Conservation (phyloP, 805 yeast species). For the Yamadazyma nakazawae region DNA sequence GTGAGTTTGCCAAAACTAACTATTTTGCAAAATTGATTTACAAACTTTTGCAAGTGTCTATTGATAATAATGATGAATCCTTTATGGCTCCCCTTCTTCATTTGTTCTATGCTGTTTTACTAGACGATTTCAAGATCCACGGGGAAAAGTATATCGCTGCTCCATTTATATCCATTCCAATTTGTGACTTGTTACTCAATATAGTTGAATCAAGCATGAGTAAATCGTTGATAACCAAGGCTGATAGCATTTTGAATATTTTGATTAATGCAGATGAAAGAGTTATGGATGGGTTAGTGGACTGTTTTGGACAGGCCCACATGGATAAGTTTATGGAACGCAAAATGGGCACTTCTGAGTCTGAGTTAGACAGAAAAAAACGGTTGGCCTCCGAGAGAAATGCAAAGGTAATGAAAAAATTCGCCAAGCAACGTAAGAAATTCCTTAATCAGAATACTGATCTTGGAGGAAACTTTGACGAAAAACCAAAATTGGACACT, state of each 20-base stretch:
- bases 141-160: constrained; percentile 42
- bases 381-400: constrained; percentile 61
- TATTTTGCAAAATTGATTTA: constrained; percentile 55
- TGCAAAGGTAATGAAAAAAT: constrained; percentile 56
- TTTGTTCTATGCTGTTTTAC: constrained; percentile 60
- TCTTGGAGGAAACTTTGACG: constrained; percentile 5
- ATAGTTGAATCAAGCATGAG: constrained; percentile 51
- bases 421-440: constrained; percentile 51
- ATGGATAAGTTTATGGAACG: constrained; percentile 49
- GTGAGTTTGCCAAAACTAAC: constrained; percentile 48
- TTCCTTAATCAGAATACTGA: constrained; percentile 41
- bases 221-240: constrained; percentile 47
- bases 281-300: constrained; percentile 49
- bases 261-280: constrained; percentile 48
- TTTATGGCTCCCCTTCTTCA: constrained; percentile 62
- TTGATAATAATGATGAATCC: constrained; percentile 49
- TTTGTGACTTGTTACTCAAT: constrained; percentile 52
- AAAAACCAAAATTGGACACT: constrained; percentile 10
- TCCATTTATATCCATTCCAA: constrained; percentile 52
- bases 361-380: constrained; percentile 53
- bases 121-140: constrained; percentile 44
- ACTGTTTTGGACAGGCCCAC: constrained; percentile 56
- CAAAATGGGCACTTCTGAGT: constrained; percentile 41
- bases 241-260: constrained; percentile 52
- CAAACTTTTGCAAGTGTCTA: constrained; percentile 53